Percentiles rank a stretch among this genome's conserved stretches.
Evolutionary conservation across 1,284 basidiomycete species (phyloP).

Genomic region (Porogramme epimiltina): DNA sequence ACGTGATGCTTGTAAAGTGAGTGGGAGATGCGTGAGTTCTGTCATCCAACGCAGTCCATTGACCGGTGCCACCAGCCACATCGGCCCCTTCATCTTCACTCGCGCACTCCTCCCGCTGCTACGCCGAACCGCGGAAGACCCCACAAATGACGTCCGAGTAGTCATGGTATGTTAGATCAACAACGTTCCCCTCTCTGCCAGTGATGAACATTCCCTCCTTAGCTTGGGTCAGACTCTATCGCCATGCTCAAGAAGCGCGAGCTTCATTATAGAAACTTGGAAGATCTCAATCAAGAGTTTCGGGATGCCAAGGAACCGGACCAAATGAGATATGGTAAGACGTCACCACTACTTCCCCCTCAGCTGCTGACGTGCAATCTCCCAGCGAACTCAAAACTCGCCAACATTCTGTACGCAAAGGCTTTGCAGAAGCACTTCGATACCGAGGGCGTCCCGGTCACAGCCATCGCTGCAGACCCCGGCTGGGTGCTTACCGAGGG

Average conservation of each 20-base stretch:
- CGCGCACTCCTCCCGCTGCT: not conserved
- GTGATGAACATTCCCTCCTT: too few species aligned
- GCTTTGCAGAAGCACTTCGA: slow-evolving; percentile 32
- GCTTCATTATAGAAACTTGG: not conserved
- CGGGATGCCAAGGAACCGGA: not conserved
- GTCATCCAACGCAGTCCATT: not conserved
- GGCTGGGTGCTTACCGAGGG: not conserved
- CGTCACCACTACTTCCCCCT: not conserved
- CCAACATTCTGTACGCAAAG: slow-evolving; percentile 22
- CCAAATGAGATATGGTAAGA: not conserved
- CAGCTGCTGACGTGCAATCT: not conserved
- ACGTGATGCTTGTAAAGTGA: not conserved
- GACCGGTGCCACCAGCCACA: not conserved
- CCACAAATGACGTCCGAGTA: not conserved
- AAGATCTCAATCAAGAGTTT: not conserved
- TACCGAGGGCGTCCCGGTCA: slow-evolving; percentile 31
- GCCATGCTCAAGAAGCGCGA: not conserved
- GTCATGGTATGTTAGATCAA: not conserved
- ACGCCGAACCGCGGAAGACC: not conserved
- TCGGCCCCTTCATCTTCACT: not conserved
- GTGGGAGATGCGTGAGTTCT: not conserved
- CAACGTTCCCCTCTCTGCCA: too few species aligned
- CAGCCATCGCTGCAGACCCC: slow-evolving; percentile 17
- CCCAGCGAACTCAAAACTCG: slow-evolving; percentile 14
- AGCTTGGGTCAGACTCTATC: not conserved